Percentiles rank a stretch among this genome's conserved stretches.
phyloP scores from a whole-genome alignment of 2,329 filamentous ascomycete genomes.

The Alternaria triticimaculans region DNA sequence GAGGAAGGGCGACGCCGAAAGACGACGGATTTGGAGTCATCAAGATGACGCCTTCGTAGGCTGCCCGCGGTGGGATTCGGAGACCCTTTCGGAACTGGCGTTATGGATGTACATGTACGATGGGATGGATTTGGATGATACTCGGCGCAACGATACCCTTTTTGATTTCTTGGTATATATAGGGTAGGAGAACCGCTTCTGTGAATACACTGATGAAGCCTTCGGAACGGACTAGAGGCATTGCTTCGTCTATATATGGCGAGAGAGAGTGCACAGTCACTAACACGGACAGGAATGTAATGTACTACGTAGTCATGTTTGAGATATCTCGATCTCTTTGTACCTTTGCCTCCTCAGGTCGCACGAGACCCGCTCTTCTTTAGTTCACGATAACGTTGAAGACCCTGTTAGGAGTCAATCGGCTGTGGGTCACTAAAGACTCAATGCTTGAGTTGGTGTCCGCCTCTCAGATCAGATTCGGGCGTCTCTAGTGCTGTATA shows the following conservation, averaged over 20 bases:
- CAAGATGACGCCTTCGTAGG: conserved; percentile 4
- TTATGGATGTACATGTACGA: not conserved
- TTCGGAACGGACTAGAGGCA: not conserved
- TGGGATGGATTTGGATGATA: not conserved
- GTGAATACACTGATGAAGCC: not conserved
- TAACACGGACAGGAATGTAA: not conserved
- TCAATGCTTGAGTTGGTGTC: not conserved
- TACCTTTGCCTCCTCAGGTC: not conserved
- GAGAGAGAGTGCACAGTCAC: not conserved
- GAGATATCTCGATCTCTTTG: not conserved
- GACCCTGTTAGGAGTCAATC: not conserved
- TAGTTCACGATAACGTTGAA: not conserved
- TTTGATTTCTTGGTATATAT: not conserved
- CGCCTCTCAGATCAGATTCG: not conserved
- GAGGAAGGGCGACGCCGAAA: conserved; percentile 22
- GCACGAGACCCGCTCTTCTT: not conserved
- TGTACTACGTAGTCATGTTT: not conserved
- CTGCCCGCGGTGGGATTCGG: not conserved
- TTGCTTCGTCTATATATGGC: not conserved
- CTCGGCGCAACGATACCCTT: not conserved
- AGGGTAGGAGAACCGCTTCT: not conserved
- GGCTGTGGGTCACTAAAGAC: not conserved
- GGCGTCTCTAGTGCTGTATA: not conserved
- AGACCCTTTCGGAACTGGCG: not conserved
- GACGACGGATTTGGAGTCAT: conserved; percentile 5